A percentile compares a stretch with the other conserved stretches of the same genome.
These are phyloP conservation scores for Salvia splendens DNA, from an alignment of 257 asterid genomes.

Conservation along the genomic window DNA sequence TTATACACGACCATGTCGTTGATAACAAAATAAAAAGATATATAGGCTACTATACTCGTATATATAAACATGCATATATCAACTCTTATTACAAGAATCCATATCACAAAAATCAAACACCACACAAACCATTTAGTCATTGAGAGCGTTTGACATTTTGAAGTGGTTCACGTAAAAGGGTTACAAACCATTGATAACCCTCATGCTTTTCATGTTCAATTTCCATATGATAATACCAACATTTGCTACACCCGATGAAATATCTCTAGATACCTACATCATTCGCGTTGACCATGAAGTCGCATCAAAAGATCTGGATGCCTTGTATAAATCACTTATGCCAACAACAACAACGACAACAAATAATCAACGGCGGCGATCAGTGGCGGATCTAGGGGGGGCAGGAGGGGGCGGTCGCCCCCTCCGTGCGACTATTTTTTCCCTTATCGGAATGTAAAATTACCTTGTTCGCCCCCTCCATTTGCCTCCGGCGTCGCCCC, in stretches of 20 bases:
- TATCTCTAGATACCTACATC: constrained; percentile 2
- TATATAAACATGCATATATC: background rate
- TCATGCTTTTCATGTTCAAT: background rate
- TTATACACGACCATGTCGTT: too few relatives aligned
- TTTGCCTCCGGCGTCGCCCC: too few relatives aligned
- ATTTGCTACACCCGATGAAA: constrained; percentile 3
- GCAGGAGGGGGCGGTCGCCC: too few relatives aligned
- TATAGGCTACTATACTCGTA: too few relatives aligned
- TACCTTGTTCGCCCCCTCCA: too few relatives aligned
- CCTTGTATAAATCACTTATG: background rate
- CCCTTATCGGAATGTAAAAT: too few relatives aligned
- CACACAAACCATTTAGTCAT: background rate
- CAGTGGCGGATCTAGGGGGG: too few relatives aligned
- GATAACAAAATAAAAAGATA: too few relatives aligned
- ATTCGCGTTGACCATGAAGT: background rate
- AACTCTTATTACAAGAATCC: background rate
- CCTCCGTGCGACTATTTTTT: too few relatives aligned
- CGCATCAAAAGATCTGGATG: background rate
- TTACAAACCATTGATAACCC: constrained; percentile 9
- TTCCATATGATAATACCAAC: too few relatives aligned
- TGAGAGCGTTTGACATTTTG: background rate
- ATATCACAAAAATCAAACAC: background rate
- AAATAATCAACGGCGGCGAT: too few relatives aligned
- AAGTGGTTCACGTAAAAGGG: constrained; percentile 5
- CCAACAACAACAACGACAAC: background rate